phyloP scores from a whole-genome alignment of 2,329 filamentous ascomycete genomes.

The Fusarium humuli region DNA sequence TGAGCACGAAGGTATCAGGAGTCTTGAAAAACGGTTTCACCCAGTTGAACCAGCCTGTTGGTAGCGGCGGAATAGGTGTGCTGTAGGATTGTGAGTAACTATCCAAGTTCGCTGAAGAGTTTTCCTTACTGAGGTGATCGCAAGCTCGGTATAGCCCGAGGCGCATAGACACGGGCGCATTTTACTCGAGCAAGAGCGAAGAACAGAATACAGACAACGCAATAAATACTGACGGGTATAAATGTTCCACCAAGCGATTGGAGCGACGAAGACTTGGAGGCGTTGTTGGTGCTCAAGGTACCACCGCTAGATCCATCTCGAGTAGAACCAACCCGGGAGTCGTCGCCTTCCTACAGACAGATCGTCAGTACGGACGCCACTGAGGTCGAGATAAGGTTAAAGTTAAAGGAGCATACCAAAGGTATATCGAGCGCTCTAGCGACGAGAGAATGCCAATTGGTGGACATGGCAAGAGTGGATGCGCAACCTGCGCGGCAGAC shows the following conservation, averaged over 20 bases:
- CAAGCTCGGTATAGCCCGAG: conserved; percentile 63
- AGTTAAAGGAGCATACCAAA: conserved; percentile 23
- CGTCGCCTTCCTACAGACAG: conserved; percentile 36
- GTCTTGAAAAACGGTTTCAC: conserved; percentile 73
- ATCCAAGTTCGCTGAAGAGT: neutral
- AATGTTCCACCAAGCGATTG: conserved; percentile 62
- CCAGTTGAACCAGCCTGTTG: conserved; percentile 75
- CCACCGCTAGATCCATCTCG: conserved; percentile 51
- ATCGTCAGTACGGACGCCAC: conserved; percentile 1
- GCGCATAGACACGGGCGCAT: conserved; percentile 65
- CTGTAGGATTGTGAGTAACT: conserved; percentile 49
- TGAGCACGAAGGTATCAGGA: conserved; percentile 82
- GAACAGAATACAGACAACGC: conserved; percentile 61
- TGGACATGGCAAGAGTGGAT: conserved; percentile 20
- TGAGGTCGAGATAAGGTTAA: conserved; percentile 3
- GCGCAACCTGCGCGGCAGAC: neutral
- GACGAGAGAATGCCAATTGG: conserved; percentile 25
- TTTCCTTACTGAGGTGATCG: conserved; percentile 55
- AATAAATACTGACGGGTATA: conserved; percentile 64
- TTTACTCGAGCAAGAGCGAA: conserved; percentile 63
- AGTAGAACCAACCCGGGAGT: conserved; percentile 52
- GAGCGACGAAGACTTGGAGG: conserved; percentile 52
- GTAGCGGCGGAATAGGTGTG: conserved; percentile 69
- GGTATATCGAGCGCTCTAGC: conserved; percentile 28
- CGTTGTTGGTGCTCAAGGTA: conserved; percentile 50